phyloP scores from a whole-genome alignment of 2,329 filamentous ascomycete species.

The Colletotrichum sp. region DNA sequence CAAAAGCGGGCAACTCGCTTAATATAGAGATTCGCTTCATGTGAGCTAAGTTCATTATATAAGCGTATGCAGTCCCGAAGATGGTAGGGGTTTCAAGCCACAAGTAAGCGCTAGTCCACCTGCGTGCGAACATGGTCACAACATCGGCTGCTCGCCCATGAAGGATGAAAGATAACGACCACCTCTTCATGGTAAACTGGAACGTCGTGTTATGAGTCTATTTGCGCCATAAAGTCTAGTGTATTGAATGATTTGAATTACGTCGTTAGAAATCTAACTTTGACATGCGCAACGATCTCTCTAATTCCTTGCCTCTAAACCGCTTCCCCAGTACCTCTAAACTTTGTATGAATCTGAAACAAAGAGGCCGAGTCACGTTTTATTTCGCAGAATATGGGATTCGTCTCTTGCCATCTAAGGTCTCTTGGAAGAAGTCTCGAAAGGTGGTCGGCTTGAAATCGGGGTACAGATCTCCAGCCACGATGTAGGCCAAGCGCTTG shows the following conservation, averaged over 20 bases:
- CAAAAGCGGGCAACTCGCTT: background rate
- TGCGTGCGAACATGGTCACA: background rate
- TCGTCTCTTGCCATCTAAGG: background rate
- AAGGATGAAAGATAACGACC: accelerated
- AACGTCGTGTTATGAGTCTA: no score
- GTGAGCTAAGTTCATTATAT: background rate
- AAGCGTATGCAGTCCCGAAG: background rate
- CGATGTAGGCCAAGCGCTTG: background rate
- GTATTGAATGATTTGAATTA: no score
- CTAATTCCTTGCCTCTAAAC: accelerated
- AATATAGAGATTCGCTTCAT: background rate
- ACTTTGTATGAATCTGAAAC: background rate
- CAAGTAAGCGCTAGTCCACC: background rate
- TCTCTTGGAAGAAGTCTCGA: background rate
- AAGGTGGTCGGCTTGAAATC: background rate
- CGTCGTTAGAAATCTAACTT: no score
- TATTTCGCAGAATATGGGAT: background rate
- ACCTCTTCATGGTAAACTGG: accelerated
- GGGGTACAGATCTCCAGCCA: background rate
- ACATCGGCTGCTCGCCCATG: background rate
- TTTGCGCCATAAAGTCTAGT: no score
- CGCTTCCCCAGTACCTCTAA: background rate
- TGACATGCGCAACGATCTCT: background rate
- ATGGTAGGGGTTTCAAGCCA: background rate
- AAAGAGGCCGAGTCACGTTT: background rate